These are phyloP conservation scores for Penicillium silybi DNA, from an alignment of 495 filamentous ascomycete species.

Conservation along the genomic window DNA sequence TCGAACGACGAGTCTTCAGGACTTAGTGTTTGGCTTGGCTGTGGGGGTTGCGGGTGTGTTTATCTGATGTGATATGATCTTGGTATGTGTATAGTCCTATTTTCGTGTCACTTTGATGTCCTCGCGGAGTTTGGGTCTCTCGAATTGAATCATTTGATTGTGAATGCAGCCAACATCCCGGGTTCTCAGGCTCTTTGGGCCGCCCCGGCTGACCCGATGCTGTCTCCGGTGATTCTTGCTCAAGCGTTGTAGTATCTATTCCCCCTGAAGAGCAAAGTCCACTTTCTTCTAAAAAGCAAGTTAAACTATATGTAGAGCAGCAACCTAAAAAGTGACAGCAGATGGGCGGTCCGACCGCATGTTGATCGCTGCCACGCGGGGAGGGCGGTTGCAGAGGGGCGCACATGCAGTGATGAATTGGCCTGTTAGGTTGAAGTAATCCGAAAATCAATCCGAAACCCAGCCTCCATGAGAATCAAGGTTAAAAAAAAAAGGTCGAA, in stretches of 20 bases:
- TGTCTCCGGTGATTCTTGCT: not conserved
- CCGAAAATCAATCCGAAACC: slow-evolving; percentile 18
- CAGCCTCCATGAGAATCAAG: slow-evolving; percentile 19
- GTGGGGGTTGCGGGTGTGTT: slow-evolving; percentile 44
- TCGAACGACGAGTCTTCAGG: slow-evolving; percentile 35
- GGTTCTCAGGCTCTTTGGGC: slow-evolving; percentile 6
- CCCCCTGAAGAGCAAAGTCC: not conserved
- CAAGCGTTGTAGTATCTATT: not conserved
- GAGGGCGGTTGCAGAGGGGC: not conserved
- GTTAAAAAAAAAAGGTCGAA: not conserved
- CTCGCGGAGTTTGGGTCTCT: not conserved
- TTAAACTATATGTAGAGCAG: not conserved
- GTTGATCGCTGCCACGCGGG: slow-evolving; percentile 17
- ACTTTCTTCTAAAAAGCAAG: not conserved
- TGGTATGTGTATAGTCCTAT: slow-evolving; percentile 7
- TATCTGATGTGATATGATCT: slow-evolving; percentile 31
- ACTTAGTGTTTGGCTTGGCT: slow-evolving; percentile 37
- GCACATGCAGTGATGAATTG: slow-evolving; percentile 9
- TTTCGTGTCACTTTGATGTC: not conserved
- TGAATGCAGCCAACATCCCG: not conserved
- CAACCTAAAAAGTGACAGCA: not conserved
- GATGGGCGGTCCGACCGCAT: slow-evolving; percentile 13
- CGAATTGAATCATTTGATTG: not conserved
- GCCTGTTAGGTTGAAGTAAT: slow-evolving; percentile 1
- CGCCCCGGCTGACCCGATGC: not conserved